Percentiles rank a stretch among this genome's conserved stretches.
phyloP scores from a whole-genome alignment of 441 rosid genomes.

The Eruca vesicaria region DNA sequence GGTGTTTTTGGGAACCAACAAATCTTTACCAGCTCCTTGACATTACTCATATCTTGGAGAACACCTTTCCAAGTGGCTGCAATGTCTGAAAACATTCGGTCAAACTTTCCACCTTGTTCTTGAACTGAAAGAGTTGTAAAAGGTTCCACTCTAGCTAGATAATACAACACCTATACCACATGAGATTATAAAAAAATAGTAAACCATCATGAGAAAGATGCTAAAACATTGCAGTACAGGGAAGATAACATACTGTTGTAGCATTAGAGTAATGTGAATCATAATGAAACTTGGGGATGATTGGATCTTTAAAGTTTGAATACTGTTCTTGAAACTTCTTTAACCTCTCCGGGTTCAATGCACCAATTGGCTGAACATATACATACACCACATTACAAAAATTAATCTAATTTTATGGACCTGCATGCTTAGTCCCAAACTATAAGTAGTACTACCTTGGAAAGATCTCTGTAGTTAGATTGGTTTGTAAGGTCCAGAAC shows the following conservation, averaged over 20 bases:
- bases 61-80: conserved; percentile 91
- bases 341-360: conserved; percentile 72
- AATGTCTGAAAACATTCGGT: conserved; percentile 81
- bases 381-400: conserved; percentile 21
- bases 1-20: conserved; percentile 9
- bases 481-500: conserved; percentile 75
- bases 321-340: conserved; percentile 87
- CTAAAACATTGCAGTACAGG: background rate
- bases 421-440: background rate
- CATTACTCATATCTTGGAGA: conserved; percentile 90
- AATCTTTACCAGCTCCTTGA: conserved; percentile 77
- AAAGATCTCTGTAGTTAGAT: conserved; percentile 82
- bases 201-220: background rate
- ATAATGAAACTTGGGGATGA: conserved; percentile 93
- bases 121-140: conserved; percentile 89
- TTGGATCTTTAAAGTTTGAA: conserved; percentile 87
- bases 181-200: conserved; percentile 14
- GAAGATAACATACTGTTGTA: conserved; percentile 66
- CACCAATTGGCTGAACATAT: conserved; percentile 87
- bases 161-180: conserved; percentile 76
- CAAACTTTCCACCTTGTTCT: conserved; percentile 89
- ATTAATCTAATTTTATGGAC: conserved; percentile 9
- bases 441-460: conserved; percentile 59
- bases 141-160: conserved; percentile 92
- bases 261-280: conserved; percentile 96